Base-by-base conservation (phyloP, 78 protist genomes). In the Dictyostelium discoideum region DNA sequence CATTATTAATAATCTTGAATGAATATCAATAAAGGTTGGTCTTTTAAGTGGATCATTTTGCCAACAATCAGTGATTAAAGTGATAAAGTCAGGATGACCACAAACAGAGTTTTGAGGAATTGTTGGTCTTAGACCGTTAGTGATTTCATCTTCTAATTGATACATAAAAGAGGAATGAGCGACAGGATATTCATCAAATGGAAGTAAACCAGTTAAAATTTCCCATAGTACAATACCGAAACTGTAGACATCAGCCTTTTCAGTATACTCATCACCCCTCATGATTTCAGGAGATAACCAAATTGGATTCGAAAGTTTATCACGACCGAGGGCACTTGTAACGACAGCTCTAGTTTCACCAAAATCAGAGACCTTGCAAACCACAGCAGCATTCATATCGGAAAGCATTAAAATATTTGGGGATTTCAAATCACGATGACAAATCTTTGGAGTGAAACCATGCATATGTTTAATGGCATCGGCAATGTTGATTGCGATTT, bases 221-320 rank as follows among this genome's bases (percentile, higher is more conserved):
- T 86, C 92, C 96, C 96, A 96, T 0, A 96, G 67, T 22, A 96
- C 63, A 18, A 92, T 50, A 60, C 96, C 97, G 60, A 82, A 96
- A 40, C 92, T 79, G 81, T 92, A 96, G 54, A 96, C 96, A 82
- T 96, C 97, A 3, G 96, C 89, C 16, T 87, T 89, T 46, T 78
- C 94, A 42, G 97, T 96, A 67, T 77, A 86, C 40, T 96, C 97
- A 73, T 96, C 93, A 57, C 87, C 92, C 8, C 92, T 63, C 94
- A 96, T 90, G 22, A 96, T 86, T n/a, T 96, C 97, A 3, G 97
- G 97, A 11, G 97, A 88, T 65, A 96, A 57, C 97, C 97, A 96
- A 24, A 84, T 80, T 29, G 97, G 97, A 77, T 96, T 96, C 9
- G 92, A 92, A 0, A 96, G 79, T 67, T 85, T 92, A 78, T 90